Evolutionary conservation across 495 filamentous ascomycete genomes (phyloP).

Genomic region (Trichoderma orchidacearum): DNA sequence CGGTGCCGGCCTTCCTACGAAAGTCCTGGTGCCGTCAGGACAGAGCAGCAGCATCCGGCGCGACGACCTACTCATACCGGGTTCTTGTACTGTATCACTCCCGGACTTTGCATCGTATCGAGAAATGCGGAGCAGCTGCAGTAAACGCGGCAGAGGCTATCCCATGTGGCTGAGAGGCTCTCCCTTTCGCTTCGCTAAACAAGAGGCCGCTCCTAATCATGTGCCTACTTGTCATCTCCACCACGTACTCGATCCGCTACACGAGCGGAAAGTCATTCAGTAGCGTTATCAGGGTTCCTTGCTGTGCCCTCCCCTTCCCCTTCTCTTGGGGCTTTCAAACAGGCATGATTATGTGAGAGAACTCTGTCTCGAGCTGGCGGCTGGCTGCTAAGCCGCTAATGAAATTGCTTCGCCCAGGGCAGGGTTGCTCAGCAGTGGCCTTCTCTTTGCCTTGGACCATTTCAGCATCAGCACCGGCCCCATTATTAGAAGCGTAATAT

Average conservation of each 20-base stretch:
- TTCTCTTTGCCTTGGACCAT: neutral
- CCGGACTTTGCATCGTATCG: too few relatives aligned
- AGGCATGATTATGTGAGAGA: neutral
- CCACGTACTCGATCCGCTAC: neutral
- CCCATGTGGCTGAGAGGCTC: neutral
- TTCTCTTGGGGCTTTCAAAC: neutral
- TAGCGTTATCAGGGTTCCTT: neutral
- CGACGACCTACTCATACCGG: neutral
- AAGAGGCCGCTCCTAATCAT: neutral
- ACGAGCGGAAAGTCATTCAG: neutral
- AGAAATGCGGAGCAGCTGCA: neutral
- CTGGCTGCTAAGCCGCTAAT: neutral
- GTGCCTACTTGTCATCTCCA: too few relatives aligned
- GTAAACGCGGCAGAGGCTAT: neutral
- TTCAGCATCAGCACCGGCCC: neutral
- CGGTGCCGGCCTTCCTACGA: too few relatives aligned
- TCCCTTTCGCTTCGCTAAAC: neutral
- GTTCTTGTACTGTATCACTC: too few relatives aligned
- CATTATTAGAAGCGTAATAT: neutral
- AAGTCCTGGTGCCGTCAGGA: neutral
- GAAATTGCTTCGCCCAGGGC: neutral
- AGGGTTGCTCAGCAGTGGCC: neutral
- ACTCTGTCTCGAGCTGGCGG: neutral
- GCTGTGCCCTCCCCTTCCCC: neutral
- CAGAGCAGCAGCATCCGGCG: neutral